Conservation (phyloP, 1,284 basidiomycete genomes). For the Ceratobasidium sp. region DNA sequence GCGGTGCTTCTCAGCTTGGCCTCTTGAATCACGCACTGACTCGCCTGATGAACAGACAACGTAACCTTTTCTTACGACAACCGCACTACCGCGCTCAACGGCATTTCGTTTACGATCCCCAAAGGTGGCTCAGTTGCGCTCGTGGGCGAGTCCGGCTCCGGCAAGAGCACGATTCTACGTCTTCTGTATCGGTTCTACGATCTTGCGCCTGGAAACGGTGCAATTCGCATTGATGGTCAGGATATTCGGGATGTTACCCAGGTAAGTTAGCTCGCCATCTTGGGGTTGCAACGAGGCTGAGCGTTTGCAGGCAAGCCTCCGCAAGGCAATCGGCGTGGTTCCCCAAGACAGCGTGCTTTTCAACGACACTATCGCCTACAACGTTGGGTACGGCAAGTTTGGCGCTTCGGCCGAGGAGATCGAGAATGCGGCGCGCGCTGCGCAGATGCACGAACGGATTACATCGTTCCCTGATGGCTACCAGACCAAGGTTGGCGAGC, state of each 20-base stretch:
- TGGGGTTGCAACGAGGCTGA: not conserved
- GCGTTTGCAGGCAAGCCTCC: conserved; percentile 59
- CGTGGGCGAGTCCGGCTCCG: conserved; percentile 79
- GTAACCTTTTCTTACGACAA: conserved; percentile 85
- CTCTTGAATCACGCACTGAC: conserved; percentile 17
- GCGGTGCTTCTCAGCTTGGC: conserved; percentile 10
- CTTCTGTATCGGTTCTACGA: conserved; percentile 92
- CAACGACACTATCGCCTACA: conserved; percentile 78
- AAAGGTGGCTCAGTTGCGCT: conserved; percentile 81
- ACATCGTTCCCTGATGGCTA: conserved; percentile 77
- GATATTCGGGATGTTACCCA: conserved; percentile 88
- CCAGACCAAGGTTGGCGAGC: conserved; percentile 79
- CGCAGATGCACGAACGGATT: conserved; percentile 83
- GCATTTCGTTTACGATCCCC: conserved; percentile 83
- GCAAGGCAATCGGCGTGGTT: conserved; percentile 81
- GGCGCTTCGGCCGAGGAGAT: conserved; percentile 71
- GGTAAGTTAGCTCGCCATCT: conserved; percentile 34
- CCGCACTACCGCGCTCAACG: conserved; percentile 71
- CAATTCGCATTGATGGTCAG: conserved; percentile 80
- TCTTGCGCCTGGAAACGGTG: conserved; percentile 71
- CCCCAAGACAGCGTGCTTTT: conserved; percentile 85
- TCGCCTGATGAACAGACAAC: conserved; percentile 60
- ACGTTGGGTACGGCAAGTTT: conserved; percentile 78
- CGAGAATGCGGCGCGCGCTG: conserved; percentile 72
- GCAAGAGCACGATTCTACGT: conserved; percentile 83